Evolutionary conservation across 2,329 filamentous ascomycete genomes (phyloP).

Genomic region (Calonectria multiphialidica): DNA sequence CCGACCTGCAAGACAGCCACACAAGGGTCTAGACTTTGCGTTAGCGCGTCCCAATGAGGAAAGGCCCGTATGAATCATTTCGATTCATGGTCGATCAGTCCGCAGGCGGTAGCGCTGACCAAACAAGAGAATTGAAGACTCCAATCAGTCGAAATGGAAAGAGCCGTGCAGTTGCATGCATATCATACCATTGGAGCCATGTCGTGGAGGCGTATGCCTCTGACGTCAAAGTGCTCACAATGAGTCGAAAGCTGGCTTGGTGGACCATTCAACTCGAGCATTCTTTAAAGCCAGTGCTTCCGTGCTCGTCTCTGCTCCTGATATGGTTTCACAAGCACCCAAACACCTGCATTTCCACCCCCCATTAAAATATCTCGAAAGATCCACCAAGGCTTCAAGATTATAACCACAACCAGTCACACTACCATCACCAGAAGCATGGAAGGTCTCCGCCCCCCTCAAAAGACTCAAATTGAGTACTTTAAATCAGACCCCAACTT

Average conservation of each 20-base stretch:
- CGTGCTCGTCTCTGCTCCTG: neutral
- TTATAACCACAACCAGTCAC: neutral
- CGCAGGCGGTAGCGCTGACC: neutral
- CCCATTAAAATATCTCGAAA: accelerated
- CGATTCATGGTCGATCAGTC: neutral
- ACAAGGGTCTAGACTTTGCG: neutral
- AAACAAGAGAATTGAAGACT: no score
- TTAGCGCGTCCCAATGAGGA: neutral
- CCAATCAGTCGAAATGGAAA: no score
- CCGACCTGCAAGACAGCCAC: neutral
- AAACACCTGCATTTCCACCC: no score
- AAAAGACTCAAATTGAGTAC: conserved; percentile 26
- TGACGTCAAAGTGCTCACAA: no score
- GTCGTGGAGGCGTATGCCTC: neutral
- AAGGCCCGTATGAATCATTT: conserved; percentile 4
- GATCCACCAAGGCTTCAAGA: neutral
- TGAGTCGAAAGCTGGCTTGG: neutral
- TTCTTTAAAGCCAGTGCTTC: neutral
- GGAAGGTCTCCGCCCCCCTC: neutral
- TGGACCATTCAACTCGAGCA: neutral
- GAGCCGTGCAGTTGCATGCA: neutral
- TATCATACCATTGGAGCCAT: neutral
- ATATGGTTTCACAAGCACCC: no score
- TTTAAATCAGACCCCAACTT: conserved; percentile 24
- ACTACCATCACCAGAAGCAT: neutral